Conservation (phyloP, 164 flowering plant genomes). For the Stephania yunnanensis region DNA sequence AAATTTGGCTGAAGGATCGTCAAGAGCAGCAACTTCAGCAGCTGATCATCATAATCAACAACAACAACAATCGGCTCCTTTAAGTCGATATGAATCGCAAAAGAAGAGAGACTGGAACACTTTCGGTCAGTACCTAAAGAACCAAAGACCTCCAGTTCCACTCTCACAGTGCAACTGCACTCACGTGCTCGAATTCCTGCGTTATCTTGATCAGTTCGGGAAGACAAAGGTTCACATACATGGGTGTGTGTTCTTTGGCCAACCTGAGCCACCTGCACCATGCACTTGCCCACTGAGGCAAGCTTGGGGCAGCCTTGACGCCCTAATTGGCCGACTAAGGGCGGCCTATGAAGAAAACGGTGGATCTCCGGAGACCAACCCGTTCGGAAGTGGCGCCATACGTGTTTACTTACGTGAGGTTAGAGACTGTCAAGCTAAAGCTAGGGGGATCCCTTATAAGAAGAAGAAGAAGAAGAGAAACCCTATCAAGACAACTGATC, state of each 20-base stretch:
- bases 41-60: not conserved
- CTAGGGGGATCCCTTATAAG: conserved; percentile 38
- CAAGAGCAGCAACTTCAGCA: conserved; percentile 4
- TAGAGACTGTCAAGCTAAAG: conserved; percentile 42
- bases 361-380: conserved; percentile 36
- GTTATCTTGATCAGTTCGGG: conserved; percentile 38
- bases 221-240: conserved; percentile 39
- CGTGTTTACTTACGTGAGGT: conserved; percentile 36
- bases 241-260: conserved; percentile 37
- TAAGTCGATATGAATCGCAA: conserved; percentile 40
- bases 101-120: conserved; percentile 42
- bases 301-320: conserved; percentile 41
- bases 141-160: conserved; percentile 34
- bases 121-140: conserved; percentile 39
- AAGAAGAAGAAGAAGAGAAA: conserved; percentile 42
- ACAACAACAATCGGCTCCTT: conserved; percentile 16
- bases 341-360: conserved; percentile 43
- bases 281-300: conserved; percentile 42
- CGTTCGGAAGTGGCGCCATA: conserved; percentile 34
- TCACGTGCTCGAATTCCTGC: conserved; percentile 36
- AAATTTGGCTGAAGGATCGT: conserved; percentile 20
- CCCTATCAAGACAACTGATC: conserved; percentile 9
- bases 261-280: conserved; percentile 45
- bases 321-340: conserved; percentile 36
- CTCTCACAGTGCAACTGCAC: conserved; percentile 31